Evolutionary conservation across 2,329 filamentous ascomycete genomes (phyloP).

Genomic region (Orbilia oligospora): DNA sequence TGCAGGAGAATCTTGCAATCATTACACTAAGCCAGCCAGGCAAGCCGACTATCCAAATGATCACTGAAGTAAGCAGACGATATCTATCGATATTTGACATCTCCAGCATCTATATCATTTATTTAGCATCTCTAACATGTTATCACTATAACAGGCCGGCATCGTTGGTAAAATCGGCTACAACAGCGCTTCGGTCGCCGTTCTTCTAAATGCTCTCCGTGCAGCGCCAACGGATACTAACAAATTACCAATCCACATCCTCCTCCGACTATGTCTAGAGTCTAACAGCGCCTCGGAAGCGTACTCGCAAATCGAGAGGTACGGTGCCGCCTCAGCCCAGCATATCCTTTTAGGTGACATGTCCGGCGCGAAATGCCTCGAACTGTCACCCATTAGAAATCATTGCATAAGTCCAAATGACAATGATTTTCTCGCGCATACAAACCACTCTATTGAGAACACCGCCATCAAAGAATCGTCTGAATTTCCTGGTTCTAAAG

Average conservation of each 20-base stretch:
- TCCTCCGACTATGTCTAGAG: constrained; percentile 73
- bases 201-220: constrained; percentile 75
- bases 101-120: too few species aligned
- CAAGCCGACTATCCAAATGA: constrained; percentile 71
- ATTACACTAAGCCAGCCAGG: constrained; percentile 68
- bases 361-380: constrained; percentile 68
- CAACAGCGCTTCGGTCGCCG: constrained; percentile 74
- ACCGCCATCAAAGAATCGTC: constrained; percentile 65
- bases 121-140: not conserved
- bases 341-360: constrained; percentile 71
- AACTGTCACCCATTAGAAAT: constrained; percentile 66
- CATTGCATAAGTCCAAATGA: constrained; percentile 19
- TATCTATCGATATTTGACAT: not conserved
- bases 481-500: constrained; percentile 66
- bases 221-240: constrained; percentile 71
- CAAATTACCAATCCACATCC: constrained; percentile 75
- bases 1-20: constrained; percentile 71
- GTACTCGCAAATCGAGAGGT: constrained; percentile 67
- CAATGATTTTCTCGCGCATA: constrained; percentile 65
- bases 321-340: constrained; percentile 70
- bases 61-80: constrained; percentile 70
- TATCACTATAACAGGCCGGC: constrained; percentile 67
- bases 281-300: constrained; percentile 70
- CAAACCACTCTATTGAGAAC: constrained; percentile 69
- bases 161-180: constrained; percentile 78